Evolutionary conservation across 2,329 filamentous ascomycete genomes (phyloP), one percentile per base, ranked within the genome.

Genomic region (Stagonosporopsis rhizophila): DNA sequence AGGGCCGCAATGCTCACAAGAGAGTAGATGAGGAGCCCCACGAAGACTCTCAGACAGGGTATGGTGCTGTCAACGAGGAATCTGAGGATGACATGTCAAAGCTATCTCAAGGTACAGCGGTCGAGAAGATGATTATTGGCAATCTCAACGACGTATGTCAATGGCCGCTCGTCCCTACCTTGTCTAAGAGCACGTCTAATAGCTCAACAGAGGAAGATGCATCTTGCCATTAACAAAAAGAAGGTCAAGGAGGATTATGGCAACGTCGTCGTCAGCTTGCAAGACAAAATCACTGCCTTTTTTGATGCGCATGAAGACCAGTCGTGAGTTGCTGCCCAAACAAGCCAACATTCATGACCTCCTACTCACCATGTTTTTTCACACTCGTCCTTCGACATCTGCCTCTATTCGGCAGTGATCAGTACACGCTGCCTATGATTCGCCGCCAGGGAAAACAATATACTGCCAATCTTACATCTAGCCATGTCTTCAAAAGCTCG

Each of bases 301-400:
- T 73, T 75, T 41, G 63, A 67, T 15, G 44, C 65, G 2, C 65
- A 72, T 28, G 65, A 71, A 44, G 51, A 56, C 22, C 45, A 70
- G 51, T 52, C 63, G 74, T 76, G 64, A 69, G 69, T 65, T 38
- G 30, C 52, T 40, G 19, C 5, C 22, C 17, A 27, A 19, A 19
- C 17, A 27, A 19, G 25, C 19, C 27, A 15, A 12, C 27, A 22
- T 11, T 11, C 20, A 25, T 25, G 12, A n/a, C 15, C 7, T 15
- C n/a, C 22, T 17, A 11, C 8, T 28, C 9, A 7, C 30, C 5
- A 11, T 5, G 7, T 20, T 4, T 12, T 8, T 11, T 19, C 17
- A 22, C 20, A 7, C 35, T 6, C 8, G 4, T 20, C 17, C 11
- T 15, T 11, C 12, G 34, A 38, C 35, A 20, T n/a, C 17, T 19